Percentiles rank a stretch among this genome's conserved stretches.
These are phyloP conservation scores for Podila epigama DNA, from an alignment of 192 early-diverging fungal genomes.

Conservation along the genomic window DNA sequence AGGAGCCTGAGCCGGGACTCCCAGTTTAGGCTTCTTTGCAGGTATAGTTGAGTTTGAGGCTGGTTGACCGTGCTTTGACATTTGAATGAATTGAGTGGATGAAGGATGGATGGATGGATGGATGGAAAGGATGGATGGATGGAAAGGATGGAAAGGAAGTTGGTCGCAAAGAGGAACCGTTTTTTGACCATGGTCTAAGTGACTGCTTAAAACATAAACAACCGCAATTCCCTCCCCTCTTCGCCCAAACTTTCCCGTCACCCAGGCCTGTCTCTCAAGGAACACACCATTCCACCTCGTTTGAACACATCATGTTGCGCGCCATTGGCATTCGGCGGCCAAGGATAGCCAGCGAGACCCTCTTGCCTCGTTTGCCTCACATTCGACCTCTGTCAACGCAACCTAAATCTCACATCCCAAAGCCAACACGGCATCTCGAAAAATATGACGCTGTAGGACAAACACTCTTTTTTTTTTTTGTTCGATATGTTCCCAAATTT, in stretches of 20 bases:
- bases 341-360: background rate
- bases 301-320: slow-evolving; percentile 28
- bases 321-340: slow-evolving; percentile 23
- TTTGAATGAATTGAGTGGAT: background rate
- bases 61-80: slow-evolving; percentile 26
- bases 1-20: background rate
- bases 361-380: background rate
- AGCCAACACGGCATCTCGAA: slow-evolving; percentile 30
- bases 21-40: slow-evolving; percentile 25
- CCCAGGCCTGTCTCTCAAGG: no score
- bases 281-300: background rate
- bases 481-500: background rate
- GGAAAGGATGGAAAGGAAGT: background rate
- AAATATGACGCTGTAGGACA: slow-evolving; percentile 39
- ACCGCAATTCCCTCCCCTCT: no score
- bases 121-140: background rate
- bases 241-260: no score
- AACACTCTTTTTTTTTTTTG: background rate
- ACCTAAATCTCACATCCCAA: background rate
- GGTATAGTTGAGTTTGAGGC: background rate
- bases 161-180: background rate
- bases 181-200: no score
- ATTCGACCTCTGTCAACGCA: background rate
- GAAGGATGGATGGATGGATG: no score
- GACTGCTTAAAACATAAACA: slow-evolving; percentile 6